Base-by-base conservation (phyloP, 345 rosid genomes). In the Linum tenue region DNA sequence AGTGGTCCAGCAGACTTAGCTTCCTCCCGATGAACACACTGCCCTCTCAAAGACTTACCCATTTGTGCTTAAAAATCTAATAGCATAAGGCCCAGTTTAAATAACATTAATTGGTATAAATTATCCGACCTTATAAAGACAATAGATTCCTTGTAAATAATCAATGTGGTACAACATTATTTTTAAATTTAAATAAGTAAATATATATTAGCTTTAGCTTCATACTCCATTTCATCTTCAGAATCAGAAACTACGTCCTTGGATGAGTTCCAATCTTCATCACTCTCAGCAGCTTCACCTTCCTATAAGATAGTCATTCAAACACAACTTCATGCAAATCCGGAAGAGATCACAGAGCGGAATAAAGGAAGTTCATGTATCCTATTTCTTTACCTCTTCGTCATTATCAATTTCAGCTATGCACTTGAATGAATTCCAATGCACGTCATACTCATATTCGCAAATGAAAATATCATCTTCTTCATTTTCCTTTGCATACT, bases 381-480 rank as follows among this genome's bases (percentile, higher is more conserved):
- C 48, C 59, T 70, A 44, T 64, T 60, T 39, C 37, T 71, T 15
- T 65, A 84, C 90, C 82, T 76, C 83, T 72, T 81, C 85, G 22
- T n/a, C n/a, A n/a, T n/a, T 60, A 72, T 82, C 85, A 8, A 85
- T 72, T 16, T 88, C 97, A 75, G 87, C 90, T 57, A 86, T 72
- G 68, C 96, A 85, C 82, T 92, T 90, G 76, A 88, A 92, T 71
- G 80, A 84, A 75, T 88, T 91, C 97, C 98, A 86, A 44, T 76
- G 88, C 44, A 85, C 76, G 76, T 92, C 97, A 70, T 92, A 92
- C 56, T 90, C 97, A 71, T 92, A 90, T 78, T 92, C 98, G 59
- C 98, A 90, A 2, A 90, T 73, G 66, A 85, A 92, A 60, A 92
- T 70, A 78, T 90, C 98, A 84, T 92, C 96, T 39, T 96, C 97